Evolutionary conservation across 352 stramenopile species (phyloP).

Genomic region (Phytophthora cryptogea): DNA sequence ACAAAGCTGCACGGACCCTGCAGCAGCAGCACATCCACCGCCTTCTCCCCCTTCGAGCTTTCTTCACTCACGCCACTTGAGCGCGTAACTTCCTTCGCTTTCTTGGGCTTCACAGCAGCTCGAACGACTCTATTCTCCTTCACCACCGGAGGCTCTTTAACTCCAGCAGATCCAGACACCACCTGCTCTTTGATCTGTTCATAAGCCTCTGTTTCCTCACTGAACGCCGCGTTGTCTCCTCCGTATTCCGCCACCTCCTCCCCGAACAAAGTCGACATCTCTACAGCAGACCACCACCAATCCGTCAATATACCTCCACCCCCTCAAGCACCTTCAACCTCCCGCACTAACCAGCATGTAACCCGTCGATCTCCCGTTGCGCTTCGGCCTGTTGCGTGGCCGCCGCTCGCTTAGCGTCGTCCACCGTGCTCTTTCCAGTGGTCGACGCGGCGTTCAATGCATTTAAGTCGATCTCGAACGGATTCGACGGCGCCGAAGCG

Average conservation of each 20-base stretch:
- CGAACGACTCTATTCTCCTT: background rate
- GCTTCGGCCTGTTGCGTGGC: slow-evolving; percentile 25
- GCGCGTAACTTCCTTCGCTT: slow-evolving; percentile 4
- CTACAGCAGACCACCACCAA: slow-evolving; percentile 18
- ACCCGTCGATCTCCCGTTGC: slow-evolving; percentile 41
- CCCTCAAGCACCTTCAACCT: background rate
- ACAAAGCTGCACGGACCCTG: slow-evolving; percentile 44
- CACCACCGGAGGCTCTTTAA: background rate
- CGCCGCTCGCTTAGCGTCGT: slow-evolving; percentile 21
- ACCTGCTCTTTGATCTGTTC: background rate
- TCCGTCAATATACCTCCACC: background rate
- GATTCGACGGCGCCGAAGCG: slow-evolving; percentile 30
- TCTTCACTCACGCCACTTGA: background rate
- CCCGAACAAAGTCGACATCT: slow-evolving; percentile 57
- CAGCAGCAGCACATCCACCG: slow-evolving; percentile 23
- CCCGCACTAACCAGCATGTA: slow-evolving; percentile 43
- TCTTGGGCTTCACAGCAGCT: slow-evolving; percentile 9
- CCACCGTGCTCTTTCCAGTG: slow-evolving; percentile 14
- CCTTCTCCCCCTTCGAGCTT: background rate
- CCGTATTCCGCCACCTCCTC: slow-evolving; percentile 46
- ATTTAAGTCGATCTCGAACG: slow-evolving; percentile 63
- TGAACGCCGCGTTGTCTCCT: slow-evolving; percentile 10
- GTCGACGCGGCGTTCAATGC: slow-evolving; percentile 13
- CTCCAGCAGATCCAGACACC: background rate
- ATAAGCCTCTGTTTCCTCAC: slow-evolving; percentile 13